Percentiles rank a stretch among this genome's conserved stretches.
These are phyloP conservation scores for Sisymbrium irio DNA, from an alignment of 345 rosid species.

Conservation along the genomic window DNA sequence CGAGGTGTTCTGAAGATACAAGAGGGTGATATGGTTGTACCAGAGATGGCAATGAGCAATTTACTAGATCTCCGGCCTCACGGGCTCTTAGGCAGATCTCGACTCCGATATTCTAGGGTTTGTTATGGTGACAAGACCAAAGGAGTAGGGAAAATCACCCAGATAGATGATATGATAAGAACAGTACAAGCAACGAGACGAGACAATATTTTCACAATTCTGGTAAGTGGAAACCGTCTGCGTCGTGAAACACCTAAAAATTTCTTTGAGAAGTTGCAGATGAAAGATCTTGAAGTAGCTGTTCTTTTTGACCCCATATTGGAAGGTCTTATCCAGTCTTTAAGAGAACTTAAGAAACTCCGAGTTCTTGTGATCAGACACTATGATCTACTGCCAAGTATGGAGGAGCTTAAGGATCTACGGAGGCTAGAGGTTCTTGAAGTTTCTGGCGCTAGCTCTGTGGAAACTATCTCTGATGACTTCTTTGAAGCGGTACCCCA, in stretches of 20 bases:
- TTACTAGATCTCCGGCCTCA: conserved; percentile 26
- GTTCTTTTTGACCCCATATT: conserved; percentile 38
- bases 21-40: conserved; percentile 35
- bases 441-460: conserved; percentile 44
- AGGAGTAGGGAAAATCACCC: conserved; percentile 38
- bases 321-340: not conserved
- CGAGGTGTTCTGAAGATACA: conserved; percentile 43
- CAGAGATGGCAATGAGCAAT: conserved; percentile 36
- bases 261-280: conserved; percentile 18
- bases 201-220: conserved; percentile 22
- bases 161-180: conserved; percentile 46
- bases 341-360: conserved; percentile 23
- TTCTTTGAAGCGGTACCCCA: conserved; percentile 20
- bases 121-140: conserved; percentile 9
- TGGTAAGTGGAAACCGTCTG: conserved; percentile 45
- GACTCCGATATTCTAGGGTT: conserved; percentile 32
- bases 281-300: conserved; percentile 32
- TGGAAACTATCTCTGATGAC: conserved; percentile 22
- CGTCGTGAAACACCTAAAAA: conserved; percentile 17
- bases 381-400: conserved; percentile 28
- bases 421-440: conserved; percentile 40
- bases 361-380: conserved; percentile 45
- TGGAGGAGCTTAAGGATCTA: conserved; percentile 16
- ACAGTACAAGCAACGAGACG: conserved; percentile 17
- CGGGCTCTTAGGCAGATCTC: conserved; percentile 30